Evolutionary conservation across 257 asterid species (phyloP).

Genomic region (Plantago major): DNA sequence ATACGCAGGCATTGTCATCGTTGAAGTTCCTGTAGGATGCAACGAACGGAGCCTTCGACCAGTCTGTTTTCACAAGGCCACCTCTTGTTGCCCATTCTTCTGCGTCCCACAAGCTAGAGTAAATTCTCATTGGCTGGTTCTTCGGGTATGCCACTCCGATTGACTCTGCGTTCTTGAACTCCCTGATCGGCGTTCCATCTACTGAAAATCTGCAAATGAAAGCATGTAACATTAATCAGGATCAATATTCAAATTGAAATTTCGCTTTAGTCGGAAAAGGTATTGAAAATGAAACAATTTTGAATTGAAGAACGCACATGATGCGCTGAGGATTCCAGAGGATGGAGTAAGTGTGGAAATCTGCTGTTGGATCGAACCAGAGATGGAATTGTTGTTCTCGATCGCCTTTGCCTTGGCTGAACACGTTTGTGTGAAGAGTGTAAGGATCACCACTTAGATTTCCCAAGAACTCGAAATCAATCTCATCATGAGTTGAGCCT

Average conservation of each 20-base stretch:
- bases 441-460: not conserved
- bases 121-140: constrained; percentile 27
- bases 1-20: not conserved
- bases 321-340: constrained; percentile 8
- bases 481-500: not conserved
- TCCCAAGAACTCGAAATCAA: constrained; percentile 7
- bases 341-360: constrained; percentile 2
- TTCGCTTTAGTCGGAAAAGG: too few species aligned
- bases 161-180: constrained; percentile 24
- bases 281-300: too few species aligned
- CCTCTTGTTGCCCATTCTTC: constrained; percentile 16
- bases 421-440: not conserved
- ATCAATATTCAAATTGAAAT: too few species aligned
- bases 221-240: too few species aligned
- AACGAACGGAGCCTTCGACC: constrained; percentile 25
- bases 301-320: not conserved
- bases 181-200: constrained; percentile 24
- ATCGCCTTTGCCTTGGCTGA: not conserved
- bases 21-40: constrained; percentile 26
- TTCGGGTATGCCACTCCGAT: constrained; percentile 22
- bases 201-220: constrained; percentile 13
- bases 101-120: constrained; percentile 23
- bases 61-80: constrained; percentile 26
- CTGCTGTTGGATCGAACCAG: constrained; percentile 1
- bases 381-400: constrained; percentile 2